phyloP scores from a whole-genome alignment of 164 flowering plant genomes.

The Nymphaea colorata region DNA sequence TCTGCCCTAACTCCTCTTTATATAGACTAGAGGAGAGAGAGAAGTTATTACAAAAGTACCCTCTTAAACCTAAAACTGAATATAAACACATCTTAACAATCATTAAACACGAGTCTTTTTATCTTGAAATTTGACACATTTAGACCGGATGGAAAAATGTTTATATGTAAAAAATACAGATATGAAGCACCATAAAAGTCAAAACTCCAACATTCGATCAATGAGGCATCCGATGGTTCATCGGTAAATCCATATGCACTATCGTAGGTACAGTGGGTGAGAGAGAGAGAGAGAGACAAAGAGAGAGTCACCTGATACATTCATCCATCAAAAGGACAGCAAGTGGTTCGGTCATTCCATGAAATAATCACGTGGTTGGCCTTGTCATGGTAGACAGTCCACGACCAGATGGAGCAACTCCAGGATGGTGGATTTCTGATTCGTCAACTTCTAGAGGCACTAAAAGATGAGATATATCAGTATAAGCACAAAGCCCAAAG shows the following conservation, averaged over 20 bases:
- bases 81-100: too few relatives aligned
- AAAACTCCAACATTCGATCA: too few relatives aligned
- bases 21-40: too few relatives aligned
- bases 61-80: too few relatives aligned
- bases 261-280: neutral
- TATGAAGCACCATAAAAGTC: too few relatives aligned
- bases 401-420: constrained; percentile 65
- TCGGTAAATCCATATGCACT: neutral
- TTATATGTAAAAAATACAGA: too few relatives aligned
- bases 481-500: neutral
- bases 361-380: constrained; percentile 62
- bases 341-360: neutral
- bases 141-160: too few relatives aligned
- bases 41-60: too few relatives aligned
- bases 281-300: neutral
- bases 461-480: constrained; percentile 9
- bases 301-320: neutral
- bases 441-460: constrained; percentile 42
- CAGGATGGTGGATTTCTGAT: constrained; percentile 28
- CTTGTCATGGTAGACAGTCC: constrained; percentile 88
- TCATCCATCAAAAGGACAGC: neutral
- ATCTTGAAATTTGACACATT: too few relatives aligned
- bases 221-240: too few relatives aligned
- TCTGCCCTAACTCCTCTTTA: too few relatives aligned
- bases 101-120: too few relatives aligned